Percentiles rank a stretch among this genome's conserved stretches.
These are phyloP conservation scores for Ceratocystis cubensis DNA, from an alignment of 2,329 filamentous ascomycete species.

Conservation along the genomic window DNA sequence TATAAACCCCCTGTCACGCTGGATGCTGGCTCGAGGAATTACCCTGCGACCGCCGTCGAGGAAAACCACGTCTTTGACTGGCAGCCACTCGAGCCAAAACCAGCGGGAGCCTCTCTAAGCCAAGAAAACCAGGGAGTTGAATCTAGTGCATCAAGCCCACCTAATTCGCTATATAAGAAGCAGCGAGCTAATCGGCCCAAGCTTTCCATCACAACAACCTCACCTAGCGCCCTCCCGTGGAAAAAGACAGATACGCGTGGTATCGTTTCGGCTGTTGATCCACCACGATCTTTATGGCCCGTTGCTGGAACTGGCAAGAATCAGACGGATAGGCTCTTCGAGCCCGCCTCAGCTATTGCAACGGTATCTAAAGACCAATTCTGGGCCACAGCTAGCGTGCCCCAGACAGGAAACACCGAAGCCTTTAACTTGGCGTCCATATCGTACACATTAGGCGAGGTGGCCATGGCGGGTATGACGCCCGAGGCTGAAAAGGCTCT, in stretches of 20 bases:
- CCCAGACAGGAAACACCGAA: slow-evolving; percentile 20
- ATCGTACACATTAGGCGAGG: slow-evolving; percentile 17
- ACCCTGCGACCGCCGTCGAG: slow-evolving; percentile 13
- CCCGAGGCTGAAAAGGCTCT: slow-evolving; percentile 9
- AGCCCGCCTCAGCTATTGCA: slow-evolving; percentile 6
- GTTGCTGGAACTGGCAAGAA: background rate
- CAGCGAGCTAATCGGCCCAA: slow-evolving; percentile 11
- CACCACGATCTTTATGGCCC: slow-evolving; percentile 16
- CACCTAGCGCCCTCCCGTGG: slow-evolving; percentile 7
- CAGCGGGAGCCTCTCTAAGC: background rate
- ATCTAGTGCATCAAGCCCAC: background rate
- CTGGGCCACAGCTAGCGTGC: slow-evolving; percentile 17
- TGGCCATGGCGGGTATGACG: slow-evolving; percentile 13
- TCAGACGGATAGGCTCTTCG: background rate
- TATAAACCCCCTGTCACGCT: background rate
- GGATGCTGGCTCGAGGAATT: background rate
- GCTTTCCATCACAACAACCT: slow-evolving; percentile 16
- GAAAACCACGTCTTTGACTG: slow-evolving; percentile 11
- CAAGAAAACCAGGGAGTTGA: background rate
- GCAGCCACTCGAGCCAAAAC: slow-evolving; percentile 6
- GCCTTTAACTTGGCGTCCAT: slow-evolving; percentile 21
- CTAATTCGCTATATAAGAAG: background rate
- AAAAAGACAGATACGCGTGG: slow-evolving; percentile 14
- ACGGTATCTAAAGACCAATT: slow-evolving; percentile 13
- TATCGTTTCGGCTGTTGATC: slow-evolving; percentile 16